Evolutionary conservation across 1,139 yeast species (phyloP).

Genomic region (Debaryomycetaceae sp.): DNA sequence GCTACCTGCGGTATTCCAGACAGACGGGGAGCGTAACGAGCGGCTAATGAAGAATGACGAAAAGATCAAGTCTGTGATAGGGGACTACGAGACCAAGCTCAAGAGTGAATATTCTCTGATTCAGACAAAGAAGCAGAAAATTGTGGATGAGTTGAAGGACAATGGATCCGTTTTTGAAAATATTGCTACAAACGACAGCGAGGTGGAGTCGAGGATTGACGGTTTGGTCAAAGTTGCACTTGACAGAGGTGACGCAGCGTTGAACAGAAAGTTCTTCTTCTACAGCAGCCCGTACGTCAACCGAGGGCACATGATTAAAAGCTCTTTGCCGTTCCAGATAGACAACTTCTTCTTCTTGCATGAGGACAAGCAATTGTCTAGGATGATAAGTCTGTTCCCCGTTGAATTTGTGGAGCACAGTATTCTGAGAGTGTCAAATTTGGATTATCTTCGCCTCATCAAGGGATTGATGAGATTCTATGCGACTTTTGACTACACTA

Average conservation of each 20-base stretch:
- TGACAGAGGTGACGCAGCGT: constrained; percentile 1
- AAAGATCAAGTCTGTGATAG: constrained; percentile 15
- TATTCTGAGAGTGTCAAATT: constrained; percentile 1
- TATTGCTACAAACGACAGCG: constrained; percentile 1
- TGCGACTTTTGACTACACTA: neutral
- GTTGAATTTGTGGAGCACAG: constrained; percentile 2
- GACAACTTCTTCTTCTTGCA: constrained; percentile 3
- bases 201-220: constrained; percentile 2
- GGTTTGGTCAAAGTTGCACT: constrained; percentile 1
- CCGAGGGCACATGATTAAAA: neutral
- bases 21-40: constrained; percentile 23
- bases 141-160: constrained; percentile 4
- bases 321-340: neutral
- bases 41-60: constrained; percentile 14
- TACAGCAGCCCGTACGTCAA: neutral
- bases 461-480: neutral
- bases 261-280: constrained; percentile 6
- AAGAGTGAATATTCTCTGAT: constrained; percentile 2
- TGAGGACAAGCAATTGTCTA: neutral
- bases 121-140: constrained; percentile 1
- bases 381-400: neutral
- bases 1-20: constrained; percentile 24
- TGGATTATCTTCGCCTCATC: neutral
- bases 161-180: neutral
- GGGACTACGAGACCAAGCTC: constrained; percentile 11